These are phyloP conservation scores for Breviolum minutum DNA, from an alignment of 73 alveolate genomes.

Conservation along the genomic window DNA sequence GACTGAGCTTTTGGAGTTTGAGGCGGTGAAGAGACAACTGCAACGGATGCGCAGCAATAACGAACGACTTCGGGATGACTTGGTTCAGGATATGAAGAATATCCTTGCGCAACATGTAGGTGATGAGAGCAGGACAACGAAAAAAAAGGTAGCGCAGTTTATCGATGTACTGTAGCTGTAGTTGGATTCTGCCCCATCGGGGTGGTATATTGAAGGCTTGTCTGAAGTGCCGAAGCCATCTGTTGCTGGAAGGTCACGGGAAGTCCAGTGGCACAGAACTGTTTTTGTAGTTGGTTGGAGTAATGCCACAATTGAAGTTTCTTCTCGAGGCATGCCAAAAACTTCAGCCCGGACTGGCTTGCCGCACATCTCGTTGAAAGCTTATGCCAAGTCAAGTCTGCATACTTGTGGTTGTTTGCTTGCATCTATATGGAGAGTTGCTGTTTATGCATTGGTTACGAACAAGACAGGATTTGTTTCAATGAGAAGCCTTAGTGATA, in stretches of 20 bases:
- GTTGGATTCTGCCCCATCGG: too few species aligned
- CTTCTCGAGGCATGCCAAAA: constrained; percentile 41
- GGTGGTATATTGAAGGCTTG: too few species aligned
- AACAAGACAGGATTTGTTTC: not conserved
- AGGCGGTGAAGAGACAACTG: constrained; percentile 61
- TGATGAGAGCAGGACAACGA: not conserved
- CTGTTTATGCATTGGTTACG: too few species aligned
- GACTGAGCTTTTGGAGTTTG: constrained; percentile 43
- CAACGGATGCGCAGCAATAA: not conserved
- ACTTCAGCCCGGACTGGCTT: constrained; percentile 39
- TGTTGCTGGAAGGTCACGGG: too few species aligned
- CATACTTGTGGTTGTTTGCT: not conserved
- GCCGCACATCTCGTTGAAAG: not conserved
- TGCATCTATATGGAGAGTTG: too few species aligned
- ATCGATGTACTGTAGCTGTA: too few species aligned
- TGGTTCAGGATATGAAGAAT: constrained; percentile 8
- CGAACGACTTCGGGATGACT: constrained; percentile 25
- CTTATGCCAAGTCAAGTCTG: not conserved
- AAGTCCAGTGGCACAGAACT: too few species aligned
- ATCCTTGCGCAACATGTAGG: constrained; percentile 4
- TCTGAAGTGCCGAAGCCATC: too few species aligned
- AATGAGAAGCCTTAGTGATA: not conserved
- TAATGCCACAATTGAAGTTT: not conserved
- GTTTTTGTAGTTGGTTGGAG: not conserved
- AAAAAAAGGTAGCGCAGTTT: too few species aligned